Evolutionary conservation across 257 asterid genomes (phyloP), one percentile per base, ranked within the genome.

Genomic region (Solanum etuberosum): DNA sequence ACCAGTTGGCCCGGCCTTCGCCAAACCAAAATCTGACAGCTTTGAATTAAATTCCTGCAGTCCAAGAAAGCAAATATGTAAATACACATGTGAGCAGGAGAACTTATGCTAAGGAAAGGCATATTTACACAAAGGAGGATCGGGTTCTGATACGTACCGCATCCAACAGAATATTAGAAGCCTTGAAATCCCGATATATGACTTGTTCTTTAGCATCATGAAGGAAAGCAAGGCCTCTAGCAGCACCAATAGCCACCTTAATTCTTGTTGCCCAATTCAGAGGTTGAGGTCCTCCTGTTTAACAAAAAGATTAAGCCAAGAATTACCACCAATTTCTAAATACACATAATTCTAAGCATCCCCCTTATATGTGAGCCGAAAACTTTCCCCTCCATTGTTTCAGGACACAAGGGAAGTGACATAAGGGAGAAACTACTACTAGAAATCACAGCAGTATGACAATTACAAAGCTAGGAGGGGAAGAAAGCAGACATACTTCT

Each of bases 1-100:
- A 81, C 98, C 99, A 13, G 97, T 95, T 11, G 99, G 99, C 82
- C 98, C 98, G 0, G 95, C 98, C 89, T 97, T 95, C 3, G 99
- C 98, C 93, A 97, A 91, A 59, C 98, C 98, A 59, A 97, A 97
- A 88, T 95, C 98, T 0, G 99, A 97, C 89, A 97, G 72, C 87
- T 97, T 97, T 71, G 98, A 93, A 63, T 94, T 96, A 87, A 96
- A 96, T 65, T 95, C 99, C 99, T 96, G 96, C 85, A 90, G 10
- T 68, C 15, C 15, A 16, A 23, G 9, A 86, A 21, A 16, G 1
- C 15, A 54, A 3, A 40, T 9, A 40, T 40, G n/a, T n/a, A n/a
- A n/a, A n/a, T n/a, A n/a, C n/a, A n/a, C n/a, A n/a, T n/a, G n/a
- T n/a, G n/a, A n/a, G 5, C 88, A 67, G 34, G 63, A 18, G 23